Percentiles rank a stretch among this genome's conserved stretches.
These are phyloP conservation scores for Pleurotus djamor DNA, from an alignment of 768 basidiomycete genomes.

Conservation along the genomic window DNA sequence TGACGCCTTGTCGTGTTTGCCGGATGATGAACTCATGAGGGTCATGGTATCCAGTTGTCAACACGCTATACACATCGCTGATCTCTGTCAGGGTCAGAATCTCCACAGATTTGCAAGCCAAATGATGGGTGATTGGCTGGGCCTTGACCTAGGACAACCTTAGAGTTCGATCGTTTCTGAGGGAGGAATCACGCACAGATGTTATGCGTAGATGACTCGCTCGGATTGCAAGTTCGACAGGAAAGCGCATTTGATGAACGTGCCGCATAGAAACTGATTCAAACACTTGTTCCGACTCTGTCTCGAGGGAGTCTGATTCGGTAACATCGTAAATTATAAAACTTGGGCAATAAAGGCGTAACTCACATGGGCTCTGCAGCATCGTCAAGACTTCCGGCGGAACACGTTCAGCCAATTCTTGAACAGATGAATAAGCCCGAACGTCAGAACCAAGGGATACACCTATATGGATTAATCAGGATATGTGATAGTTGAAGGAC, in stretches of 20 bases:
- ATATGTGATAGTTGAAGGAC: not conserved
- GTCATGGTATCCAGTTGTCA: slow-evolving; percentile 59
- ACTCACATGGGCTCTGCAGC: slow-evolving; percentile 35
- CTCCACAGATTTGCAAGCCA: slow-evolving; percentile 79
- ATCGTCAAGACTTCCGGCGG: slow-evolving; percentile 43
- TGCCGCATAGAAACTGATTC: slow-evolving; percentile 62
- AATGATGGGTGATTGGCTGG: slow-evolving; percentile 61
- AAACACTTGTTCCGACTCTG: slow-evolving; percentile 53
- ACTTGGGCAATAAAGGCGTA: not conserved
- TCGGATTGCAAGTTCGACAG: slow-evolving; percentile 68
- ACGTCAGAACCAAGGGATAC: slow-evolving; percentile 49
- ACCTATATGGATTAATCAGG: slow-evolving; percentile 29
- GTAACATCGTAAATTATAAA: too few species aligned
- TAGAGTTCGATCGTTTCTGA: not conserved
- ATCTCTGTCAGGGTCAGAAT: slow-evolving; percentile 78
- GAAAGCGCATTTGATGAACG: slow-evolving; percentile 64
- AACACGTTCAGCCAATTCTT: slow-evolving; percentile 57
- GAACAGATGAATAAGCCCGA: slow-evolving; percentile 61
- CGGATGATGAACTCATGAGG: slow-evolving; percentile 79
- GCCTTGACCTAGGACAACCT: slow-evolving; percentile 53
- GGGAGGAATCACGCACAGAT: slow-evolving; percentile 46
- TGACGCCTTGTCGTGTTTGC: slow-evolving; percentile 65
- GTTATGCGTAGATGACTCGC: slow-evolving; percentile 74
- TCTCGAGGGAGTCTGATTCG: slow-evolving; percentile 55
- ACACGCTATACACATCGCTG: slow-evolving; percentile 84